Evolutionary conservation across 441 rosid genomes (phyloP).

Genomic region (Populus hybrid): DNA sequence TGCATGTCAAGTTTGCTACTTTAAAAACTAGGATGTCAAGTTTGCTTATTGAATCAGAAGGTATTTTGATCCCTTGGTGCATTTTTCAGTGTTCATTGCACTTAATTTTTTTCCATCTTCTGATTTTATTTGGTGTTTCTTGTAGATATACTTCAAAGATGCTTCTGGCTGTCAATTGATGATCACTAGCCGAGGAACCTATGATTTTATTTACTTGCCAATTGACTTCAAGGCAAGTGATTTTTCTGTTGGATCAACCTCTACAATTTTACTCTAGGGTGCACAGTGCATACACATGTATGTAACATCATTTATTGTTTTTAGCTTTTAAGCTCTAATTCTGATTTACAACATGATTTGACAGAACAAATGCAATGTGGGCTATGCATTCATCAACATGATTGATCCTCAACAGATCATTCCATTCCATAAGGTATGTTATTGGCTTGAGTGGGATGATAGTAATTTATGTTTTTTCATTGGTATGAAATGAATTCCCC

Average conservation of each 20-base stretch:
- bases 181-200: slow-evolving; percentile 64
- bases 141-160: slow-evolving; percentile 45
- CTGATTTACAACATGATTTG: slow-evolving; percentile 10
- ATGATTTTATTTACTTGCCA: slow-evolving; percentile 66
- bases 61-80: neutral
- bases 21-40: neutral
- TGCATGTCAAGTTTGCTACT: neutral
- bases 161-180: slow-evolving; percentile 73
- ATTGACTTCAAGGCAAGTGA: slow-evolving; percentile 68
- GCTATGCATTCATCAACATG: slow-evolving; percentile 84
- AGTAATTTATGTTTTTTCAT: neutral
- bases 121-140: too few species aligned
- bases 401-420: slow-evolving; percentile 56
- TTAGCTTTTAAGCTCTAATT: slow-evolving; percentile 14
- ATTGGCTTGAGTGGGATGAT: neutral
- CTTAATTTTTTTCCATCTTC: neutral
- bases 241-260: neutral
- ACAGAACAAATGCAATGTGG: slow-evolving; percentile 86
- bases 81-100: neutral
- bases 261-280: neutral
- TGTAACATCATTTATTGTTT: neutral
- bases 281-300: neutral
- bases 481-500: neutral
- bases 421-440: slow-evolving; percentile 60
- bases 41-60: neutral